Base-by-base conservation (phyloP, 2,329 filamentous ascomycete species). In the Didymella sp. region DNA sequence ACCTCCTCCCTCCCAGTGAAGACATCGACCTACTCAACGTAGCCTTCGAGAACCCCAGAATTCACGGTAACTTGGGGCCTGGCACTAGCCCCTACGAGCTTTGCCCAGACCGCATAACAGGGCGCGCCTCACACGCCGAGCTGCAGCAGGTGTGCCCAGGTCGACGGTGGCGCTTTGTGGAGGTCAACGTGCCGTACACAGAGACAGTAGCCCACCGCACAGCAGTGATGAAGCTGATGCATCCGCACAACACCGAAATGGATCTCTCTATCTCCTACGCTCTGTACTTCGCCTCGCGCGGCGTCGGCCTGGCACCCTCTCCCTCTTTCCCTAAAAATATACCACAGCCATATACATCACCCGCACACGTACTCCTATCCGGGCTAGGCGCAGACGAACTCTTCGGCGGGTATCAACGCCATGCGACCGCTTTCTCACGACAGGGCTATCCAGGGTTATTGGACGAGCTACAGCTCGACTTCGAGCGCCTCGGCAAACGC, bases 201-300 rank as follows among this genome's bases (percentile, higher is more conserved):
- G 90, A 96, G 66, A 90, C 88, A 0, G 72, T 87, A 40, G 81
- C 82, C 2, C 90, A 96, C 67, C 86, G 91, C 59, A 70, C 82
- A 3, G 83, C 82, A 24, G 85, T 99, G 19, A 84, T 93, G 33
- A 83, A 85, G 2, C 81, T 99, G 17, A 97, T 99, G 74, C 83
- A 89, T 65, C 95, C 95, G 0, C 95, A 99, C 76, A 94, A 96
- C 64, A 99, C 95, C 0, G 95, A 99, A 76, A 99, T 99, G 95
- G 95, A 99, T 69, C 82, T 99, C 0, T 99, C 95, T 3, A 99
- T 99, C 67, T 90, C 91, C 0, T 89, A 85, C 66, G 95, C 95
- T 0, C 81, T 99, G n/a, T 98, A 97, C 75, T 99, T 99, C 78
- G 92, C 95, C 6, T 88, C 94, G 0, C 85, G 92, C 35, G 94